phyloP scores from a whole-genome alignment of 441 rosid species.

The Erodium trifolium region DNA sequence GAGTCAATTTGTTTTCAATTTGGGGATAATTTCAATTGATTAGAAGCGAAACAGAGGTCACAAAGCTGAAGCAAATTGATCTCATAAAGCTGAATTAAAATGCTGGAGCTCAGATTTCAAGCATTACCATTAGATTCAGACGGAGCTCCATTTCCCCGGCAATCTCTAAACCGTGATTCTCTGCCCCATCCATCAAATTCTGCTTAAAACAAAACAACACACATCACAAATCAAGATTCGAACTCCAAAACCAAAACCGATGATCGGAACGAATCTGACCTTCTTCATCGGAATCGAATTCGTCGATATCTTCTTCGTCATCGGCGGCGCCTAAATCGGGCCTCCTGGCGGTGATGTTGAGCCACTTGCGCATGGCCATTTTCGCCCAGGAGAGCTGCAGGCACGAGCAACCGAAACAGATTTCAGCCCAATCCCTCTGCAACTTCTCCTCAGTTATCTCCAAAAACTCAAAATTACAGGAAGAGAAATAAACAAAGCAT shows the following conservation, averaged over 20 bases:
- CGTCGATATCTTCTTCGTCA: too few species aligned
- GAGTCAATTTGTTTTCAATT: too few species aligned
- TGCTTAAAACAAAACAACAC: constrained; percentile 16
- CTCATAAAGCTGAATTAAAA: neutral
- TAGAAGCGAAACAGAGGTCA: too few species aligned
- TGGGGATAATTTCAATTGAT: too few species aligned
- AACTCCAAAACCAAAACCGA: constrained; percentile 9
- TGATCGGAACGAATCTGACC: too few species aligned
- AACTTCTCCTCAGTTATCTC: constrained; percentile 21
- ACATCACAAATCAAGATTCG: constrained; percentile 11
- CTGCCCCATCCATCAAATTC: constrained; percentile 17
- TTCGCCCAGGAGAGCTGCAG: constrained; percentile 78
- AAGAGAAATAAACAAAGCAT: too few species aligned
- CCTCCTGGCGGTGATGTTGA: constrained; percentile 46
- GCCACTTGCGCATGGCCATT: constrained; percentile 66
- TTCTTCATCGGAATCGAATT: too few species aligned
- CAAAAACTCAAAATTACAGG: constrained; percentile 5
- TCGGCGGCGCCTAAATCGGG: too few species aligned
- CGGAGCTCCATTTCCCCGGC: constrained; percentile 26
- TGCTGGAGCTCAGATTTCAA: neutral
- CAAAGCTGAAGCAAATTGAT: neutral
- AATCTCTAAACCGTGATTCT: constrained; percentile 21
- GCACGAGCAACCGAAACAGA: constrained; percentile 58
- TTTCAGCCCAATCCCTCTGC: constrained; percentile 66
- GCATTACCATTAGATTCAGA: constrained; percentile 30